Percentiles rank a stretch among this genome's conserved stretches.
Conservation (phyloP, 768 basidiomycete genomes). For the Gymnopilus dilepis region DNA sequence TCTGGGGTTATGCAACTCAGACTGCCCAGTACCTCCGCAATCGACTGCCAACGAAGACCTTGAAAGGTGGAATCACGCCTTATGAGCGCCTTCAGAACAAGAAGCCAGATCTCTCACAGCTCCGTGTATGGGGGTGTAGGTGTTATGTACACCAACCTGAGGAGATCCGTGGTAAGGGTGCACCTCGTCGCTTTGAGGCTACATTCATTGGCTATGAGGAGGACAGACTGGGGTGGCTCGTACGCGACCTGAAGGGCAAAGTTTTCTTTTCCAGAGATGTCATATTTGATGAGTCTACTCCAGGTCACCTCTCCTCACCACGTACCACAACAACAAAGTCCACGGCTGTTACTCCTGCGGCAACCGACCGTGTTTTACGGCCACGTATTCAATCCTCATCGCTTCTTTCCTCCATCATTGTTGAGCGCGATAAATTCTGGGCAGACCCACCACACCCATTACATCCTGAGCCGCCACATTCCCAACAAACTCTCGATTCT, state of each 20-base stretch:
- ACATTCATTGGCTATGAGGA: conserved; percentile 32
- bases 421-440: no score
- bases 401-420: not conserved
- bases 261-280: conserved; percentile 33
- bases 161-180: conserved; percentile 25
- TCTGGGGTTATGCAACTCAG: conserved; percentile 30
- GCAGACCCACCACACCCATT: no score
- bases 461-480: not conserved
- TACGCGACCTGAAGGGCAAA: conserved; percentile 21
- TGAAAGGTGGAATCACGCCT: conserved; percentile 26
- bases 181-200: conserved; percentile 16
- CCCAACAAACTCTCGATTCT: not conserved
- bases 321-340: not conserved
- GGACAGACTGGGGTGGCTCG: conserved; percentile 27
- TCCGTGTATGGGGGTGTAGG: conserved; percentile 35
- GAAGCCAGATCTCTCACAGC: conserved; percentile 34
- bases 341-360: not conserved
- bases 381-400: not conserved
- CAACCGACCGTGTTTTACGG: not conserved
- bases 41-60: conserved; percentile 27
- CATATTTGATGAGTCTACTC: conserved; percentile 30
- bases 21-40: conserved; percentile 28
- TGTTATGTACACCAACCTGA: conserved; percentile 28
- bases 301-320: conserved; percentile 17
- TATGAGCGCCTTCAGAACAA: conserved; percentile 21